Percentiles rank a stretch among this genome's conserved stretches.
Evolutionary conservation across 805 yeast genomes (phyloP).

Genomic region (Myxozyma geophila): DNA sequence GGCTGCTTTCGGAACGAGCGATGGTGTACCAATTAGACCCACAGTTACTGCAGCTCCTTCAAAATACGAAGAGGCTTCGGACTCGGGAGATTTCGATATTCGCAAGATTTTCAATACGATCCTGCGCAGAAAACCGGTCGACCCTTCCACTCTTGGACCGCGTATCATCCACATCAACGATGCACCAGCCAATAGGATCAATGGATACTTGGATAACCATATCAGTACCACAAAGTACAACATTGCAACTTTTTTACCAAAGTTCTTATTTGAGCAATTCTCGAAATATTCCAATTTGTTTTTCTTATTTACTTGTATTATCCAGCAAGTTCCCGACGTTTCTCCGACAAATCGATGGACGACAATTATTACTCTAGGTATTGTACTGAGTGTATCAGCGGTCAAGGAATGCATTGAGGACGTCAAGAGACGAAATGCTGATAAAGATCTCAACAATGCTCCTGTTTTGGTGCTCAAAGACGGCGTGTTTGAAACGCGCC

Average conservation of each 20-base stretch:
- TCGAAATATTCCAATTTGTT: constrained; percentile 95
- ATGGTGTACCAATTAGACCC: constrained; percentile 2
- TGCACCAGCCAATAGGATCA: constrained; percentile 56
- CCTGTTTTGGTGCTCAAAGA: constrained; percentile 67
- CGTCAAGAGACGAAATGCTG: constrained; percentile 83
- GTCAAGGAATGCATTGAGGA: constrained; percentile 91
- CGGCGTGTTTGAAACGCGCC: constrained; percentile 66
- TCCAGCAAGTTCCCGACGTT: constrained; percentile 96
- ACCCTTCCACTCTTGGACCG: constrained; percentile 52
- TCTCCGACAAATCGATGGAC: constrained; percentile 96
- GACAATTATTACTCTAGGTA: constrained; percentile 85
- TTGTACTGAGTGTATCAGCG: constrained; percentile 89
- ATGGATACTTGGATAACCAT: constrained; percentile 75
- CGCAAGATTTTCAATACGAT: constrained; percentile 28
- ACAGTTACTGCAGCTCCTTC: neutral
- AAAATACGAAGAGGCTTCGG: neutral
- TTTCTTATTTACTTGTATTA: constrained; percentile 86
- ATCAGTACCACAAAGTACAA: constrained; percentile 96
- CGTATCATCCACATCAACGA: constrained; percentile 73
- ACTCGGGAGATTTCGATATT: constrained; percentile 23
- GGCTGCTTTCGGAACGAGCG: constrained; percentile 18
- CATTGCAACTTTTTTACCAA: constrained; percentile 88
- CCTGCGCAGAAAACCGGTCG: constrained; percentile 40
- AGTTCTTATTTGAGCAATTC: constrained; percentile 93
- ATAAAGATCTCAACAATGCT: constrained; percentile 84